These are phyloP conservation scores for Fusarium zealandicum DNA, from an alignment of 2,329 filamentous ascomycete genomes.

Conservation along the genomic window DNA sequence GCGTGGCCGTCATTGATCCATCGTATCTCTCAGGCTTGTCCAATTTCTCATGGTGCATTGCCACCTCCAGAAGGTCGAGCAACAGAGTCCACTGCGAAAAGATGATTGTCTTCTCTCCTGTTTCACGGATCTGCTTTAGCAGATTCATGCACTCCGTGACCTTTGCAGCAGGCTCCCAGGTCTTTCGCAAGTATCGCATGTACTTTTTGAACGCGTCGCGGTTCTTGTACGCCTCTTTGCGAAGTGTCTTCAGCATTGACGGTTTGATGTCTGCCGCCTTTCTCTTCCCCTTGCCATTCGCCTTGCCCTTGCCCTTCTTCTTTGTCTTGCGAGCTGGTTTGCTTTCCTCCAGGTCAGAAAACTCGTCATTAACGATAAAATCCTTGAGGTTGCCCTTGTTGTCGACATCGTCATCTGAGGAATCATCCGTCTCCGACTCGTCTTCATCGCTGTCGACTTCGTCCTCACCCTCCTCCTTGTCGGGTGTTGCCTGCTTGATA, in stretches of 20 bases:
- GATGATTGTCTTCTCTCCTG: conserved; percentile 73
- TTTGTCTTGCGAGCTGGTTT: conserved; percentile 8
- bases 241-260: conserved; percentile 68
- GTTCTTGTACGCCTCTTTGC: conserved; percentile 70
- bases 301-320: conserved; percentile 32
- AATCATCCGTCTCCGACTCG: conserved; percentile 41
- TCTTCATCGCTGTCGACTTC: conserved; percentile 29
- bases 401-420: conserved; percentile 45
- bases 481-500: conserved; percentile 49
- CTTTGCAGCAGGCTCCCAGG: conserved; percentile 81
- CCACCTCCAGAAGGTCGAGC: conserved; percentile 76
- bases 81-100: conserved; percentile 83
- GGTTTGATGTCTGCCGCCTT: conserved; percentile 55
- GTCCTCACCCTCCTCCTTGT: conserved; percentile 45
- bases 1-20: conserved; percentile 74
- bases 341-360: conserved; percentile 43
- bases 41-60: conserved; percentile 67
- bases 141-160: conserved; percentile 80
- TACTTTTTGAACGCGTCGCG: conserved; percentile 72
- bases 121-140: conserved; percentile 69
- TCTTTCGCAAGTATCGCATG: conserved; percentile 69
- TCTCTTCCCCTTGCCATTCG: conserved; percentile 49
- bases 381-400: conserved; percentile 54
- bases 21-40: conserved; percentile 77
- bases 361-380: conserved; percentile 59